Percentiles rank a stretch among this genome's conserved stretches.
phyloP scores from a whole-genome alignment of 2,329 filamentous ascomycete species.

The Nigrospora oryzae region DNA sequence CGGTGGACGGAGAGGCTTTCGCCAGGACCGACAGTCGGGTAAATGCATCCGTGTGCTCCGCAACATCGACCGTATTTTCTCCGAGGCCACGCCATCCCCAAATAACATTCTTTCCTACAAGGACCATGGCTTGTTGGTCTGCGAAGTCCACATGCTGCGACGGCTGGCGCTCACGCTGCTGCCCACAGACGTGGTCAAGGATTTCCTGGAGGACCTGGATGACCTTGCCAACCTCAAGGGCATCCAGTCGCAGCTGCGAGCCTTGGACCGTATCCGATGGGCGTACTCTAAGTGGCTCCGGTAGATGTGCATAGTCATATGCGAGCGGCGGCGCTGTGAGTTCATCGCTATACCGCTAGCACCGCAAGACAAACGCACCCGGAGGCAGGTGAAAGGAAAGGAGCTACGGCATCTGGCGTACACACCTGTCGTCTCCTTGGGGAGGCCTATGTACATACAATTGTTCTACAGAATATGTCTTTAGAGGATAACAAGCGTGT shows the following conservation, averaged over 20 bases:
- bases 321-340: too few species aligned
- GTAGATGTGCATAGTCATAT: too few species aligned
- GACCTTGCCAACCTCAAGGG: slow-evolving; percentile 80
- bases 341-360: too few species aligned
- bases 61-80: slow-evolving; percentile 78
- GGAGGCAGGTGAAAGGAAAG: too few species aligned
- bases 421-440: too few species aligned
- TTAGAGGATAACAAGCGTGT: too few species aligned
- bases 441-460: too few species aligned
- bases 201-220: slow-evolving; percentile 82
- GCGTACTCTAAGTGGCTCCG: slow-evolving; percentile 71
- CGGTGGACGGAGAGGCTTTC: slow-evolving; percentile 61
- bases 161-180: slow-evolving; percentile 59
- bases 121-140: slow-evolving; percentile 83
- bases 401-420: too few species aligned
- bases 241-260: slow-evolving; percentile 67
- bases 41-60: slow-evolving; percentile 71
- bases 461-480: too few species aligned
- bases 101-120: slow-evolving; percentile 79
- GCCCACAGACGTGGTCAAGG: slow-evolving; percentile 65
- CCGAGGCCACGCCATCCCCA: slow-evolving; percentile 58
- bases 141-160: slow-evolving; percentile 79
- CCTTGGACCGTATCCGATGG: slow-evolving; percentile 81
- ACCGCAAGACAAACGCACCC: too few species aligned
- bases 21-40: slow-evolving; percentile 55